Conservation (phyloP, 768 basidiomycete genomes). For the Tylopilus intermedius region DNA sequence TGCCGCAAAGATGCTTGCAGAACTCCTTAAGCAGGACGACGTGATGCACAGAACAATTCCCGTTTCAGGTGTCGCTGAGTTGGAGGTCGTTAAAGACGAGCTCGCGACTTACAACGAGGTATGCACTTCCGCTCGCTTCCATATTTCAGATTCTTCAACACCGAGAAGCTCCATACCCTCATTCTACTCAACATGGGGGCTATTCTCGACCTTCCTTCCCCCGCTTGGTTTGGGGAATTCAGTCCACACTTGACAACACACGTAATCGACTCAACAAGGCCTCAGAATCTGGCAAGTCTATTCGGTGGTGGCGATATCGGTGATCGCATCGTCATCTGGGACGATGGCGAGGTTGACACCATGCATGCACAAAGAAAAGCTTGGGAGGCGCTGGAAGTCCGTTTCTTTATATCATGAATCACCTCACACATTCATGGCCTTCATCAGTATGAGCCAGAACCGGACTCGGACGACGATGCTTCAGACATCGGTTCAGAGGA, state of each 20-base stretch:
- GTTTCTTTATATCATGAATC: constrained; percentile 14
- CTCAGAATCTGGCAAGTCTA: constrained; percentile 81
- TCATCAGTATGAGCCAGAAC: constrained; percentile 70
- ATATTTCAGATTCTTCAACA: background rate
- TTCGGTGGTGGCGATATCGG: constrained; percentile 67
- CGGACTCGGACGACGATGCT: constrained; percentile 57
- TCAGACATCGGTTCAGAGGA: constrained; percentile 45
- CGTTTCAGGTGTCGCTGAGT: constrained; percentile 76
- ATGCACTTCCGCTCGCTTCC: constrained; percentile 11
- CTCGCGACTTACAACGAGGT: constrained; percentile 68
- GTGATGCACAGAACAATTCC: constrained; percentile 88
- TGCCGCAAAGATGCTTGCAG: constrained; percentile 84
- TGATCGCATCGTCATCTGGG: constrained; percentile 85
- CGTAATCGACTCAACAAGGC: constrained; percentile 91
- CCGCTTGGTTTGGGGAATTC: constrained; percentile 75
- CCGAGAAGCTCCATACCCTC: constrained; percentile 71
- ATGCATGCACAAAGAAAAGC: constrained; percentile 70
- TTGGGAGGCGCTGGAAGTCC: constrained; percentile 80
- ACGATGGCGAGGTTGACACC: constrained; percentile 75
- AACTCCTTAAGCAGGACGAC: constrained; percentile 89
- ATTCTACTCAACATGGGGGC: constrained; percentile 91
- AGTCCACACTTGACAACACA: constrained; percentile 64
- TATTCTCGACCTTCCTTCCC: constrained; percentile 73
- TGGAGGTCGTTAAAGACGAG: constrained; percentile 62
- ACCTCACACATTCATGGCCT: constrained; percentile 7